Percentiles rank a stretch among this genome's conserved stretches.
Evolutionary conservation across 1,139 yeast species (phyloP).

Genomic region (Candida albicans): DNA sequence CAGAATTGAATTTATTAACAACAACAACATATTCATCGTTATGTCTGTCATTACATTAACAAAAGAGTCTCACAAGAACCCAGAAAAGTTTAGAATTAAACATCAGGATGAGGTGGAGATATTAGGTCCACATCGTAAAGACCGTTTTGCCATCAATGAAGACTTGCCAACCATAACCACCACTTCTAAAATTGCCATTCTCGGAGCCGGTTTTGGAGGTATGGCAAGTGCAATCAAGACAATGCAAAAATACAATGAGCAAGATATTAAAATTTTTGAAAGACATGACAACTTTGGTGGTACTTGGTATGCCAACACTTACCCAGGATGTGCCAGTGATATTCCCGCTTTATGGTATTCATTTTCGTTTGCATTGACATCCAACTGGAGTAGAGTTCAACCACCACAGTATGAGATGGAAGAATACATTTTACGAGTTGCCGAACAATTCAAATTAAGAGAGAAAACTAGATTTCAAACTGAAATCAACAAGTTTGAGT

Average conservation of each 20-base stretch:
- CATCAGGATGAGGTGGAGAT: conserved; percentile 29
- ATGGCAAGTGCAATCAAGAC: conserved; percentile 34
- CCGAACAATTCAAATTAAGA: conserved; percentile 32
- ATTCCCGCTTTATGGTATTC: conserved; percentile 53
- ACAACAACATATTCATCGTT: background rate
- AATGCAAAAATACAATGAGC: conserved; percentile 29
- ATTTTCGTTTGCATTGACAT: conserved; percentile 39
- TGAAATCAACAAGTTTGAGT: conserved; percentile 28
- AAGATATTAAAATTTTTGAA: conserved; percentile 43
- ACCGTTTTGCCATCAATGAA: conserved; percentile 12
- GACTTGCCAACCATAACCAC: conserved; percentile 24
- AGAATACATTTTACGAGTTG: conserved; percentile 44
- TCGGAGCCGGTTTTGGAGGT: conserved; percentile 55
- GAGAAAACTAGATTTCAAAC: conserved; percentile 32
- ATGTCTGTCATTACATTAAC: conserved; percentile 29
- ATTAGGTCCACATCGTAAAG: conserved; percentile 23
- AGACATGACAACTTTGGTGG: conserved; percentile 51
- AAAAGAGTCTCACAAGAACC: conserved; percentile 34
- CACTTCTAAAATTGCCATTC: conserved; percentile 34
- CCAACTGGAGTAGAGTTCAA: conserved; percentile 44
- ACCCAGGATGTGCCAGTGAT: conserved; percentile 56
- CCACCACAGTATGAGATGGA: conserved; percentile 53
- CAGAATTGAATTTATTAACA: too few species aligned
- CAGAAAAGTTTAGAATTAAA: conserved; percentile 31
- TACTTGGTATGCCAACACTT: conserved; percentile 55